Percentiles rank a stretch among this genome's conserved stretches.
These are phyloP conservation scores for Penicillium paneum DNA, from an alignment of 2,329 filamentous ascomycete genomes.

Conservation along the genomic window DNA sequence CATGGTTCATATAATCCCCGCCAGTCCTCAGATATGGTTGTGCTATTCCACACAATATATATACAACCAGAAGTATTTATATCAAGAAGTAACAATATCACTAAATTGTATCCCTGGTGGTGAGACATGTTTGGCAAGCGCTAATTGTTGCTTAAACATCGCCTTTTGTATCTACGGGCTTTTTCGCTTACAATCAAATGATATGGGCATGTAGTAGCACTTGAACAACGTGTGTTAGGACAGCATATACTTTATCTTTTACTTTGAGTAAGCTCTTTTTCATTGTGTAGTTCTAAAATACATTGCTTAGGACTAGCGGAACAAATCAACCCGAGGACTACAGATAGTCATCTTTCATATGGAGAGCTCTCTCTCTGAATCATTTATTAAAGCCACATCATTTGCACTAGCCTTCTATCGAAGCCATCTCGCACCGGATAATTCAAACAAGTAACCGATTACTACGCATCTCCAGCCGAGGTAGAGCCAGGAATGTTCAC, in stretches of 20 bases:
- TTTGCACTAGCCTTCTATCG: neutral
- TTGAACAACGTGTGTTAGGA: no score
- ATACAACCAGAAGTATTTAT: neutral
- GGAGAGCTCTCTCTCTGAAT: neutral
- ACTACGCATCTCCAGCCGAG: neutral
- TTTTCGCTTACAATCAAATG: no score
- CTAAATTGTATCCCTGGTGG: neutral
- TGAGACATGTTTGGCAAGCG: neutral
- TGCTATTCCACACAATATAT: neutral
- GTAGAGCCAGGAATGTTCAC: neutral
- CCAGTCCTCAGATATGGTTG: neutral
- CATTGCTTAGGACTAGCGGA: no score
- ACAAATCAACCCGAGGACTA: no score
- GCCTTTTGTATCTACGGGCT: no score
- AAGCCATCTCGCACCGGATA: neutral
- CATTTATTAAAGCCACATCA: neutral
- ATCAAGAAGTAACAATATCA: neutral
- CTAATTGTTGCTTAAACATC: neutral
- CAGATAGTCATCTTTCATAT: neutral
- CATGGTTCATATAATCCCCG: neutral
- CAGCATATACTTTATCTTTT: neutral
- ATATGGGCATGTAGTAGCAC: no score
- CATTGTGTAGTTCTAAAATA: neutral
- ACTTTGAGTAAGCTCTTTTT: neutral
- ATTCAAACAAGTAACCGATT: neutral